phyloP scores from a whole-genome alignment of 73 alveolate species.

The Paramecium octaurelia region DNA sequence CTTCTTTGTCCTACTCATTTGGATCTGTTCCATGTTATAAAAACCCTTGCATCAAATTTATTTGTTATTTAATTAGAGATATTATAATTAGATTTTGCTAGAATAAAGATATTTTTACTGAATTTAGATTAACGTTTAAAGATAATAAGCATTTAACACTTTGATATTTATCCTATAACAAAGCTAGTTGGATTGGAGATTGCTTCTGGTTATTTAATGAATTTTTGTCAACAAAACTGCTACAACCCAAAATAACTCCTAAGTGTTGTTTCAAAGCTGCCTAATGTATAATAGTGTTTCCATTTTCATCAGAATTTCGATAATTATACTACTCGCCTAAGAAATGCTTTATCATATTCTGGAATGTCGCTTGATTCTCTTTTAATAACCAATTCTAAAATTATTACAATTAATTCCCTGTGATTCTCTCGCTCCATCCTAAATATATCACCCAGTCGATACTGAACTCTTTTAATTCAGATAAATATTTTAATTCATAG shows the following conservation, averaged over 20 bases:
- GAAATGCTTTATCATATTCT: background rate
- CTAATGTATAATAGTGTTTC: background rate
- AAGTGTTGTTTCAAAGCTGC: background rate
- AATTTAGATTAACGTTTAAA: background rate
- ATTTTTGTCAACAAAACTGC: background rate
- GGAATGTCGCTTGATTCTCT: background rate
- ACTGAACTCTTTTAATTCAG: slow-evolving; percentile 16
- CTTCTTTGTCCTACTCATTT: background rate
- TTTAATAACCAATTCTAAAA: background rate
- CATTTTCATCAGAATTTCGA: background rate
- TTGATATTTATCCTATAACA: background rate
- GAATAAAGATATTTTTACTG: background rate
- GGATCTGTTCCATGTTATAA: background rate
- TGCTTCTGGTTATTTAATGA: background rate
- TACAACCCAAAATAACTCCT: background rate
- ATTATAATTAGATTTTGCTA: background rate
- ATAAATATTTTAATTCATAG: background rate
- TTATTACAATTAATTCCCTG: background rate
- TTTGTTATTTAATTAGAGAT: background rate
- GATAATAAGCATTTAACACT: background rate
- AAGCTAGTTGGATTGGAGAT: background rate
- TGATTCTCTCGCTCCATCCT: background rate
- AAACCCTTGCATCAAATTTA: background rate
- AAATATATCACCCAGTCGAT: background rate
- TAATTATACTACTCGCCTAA: background rate